These are phyloP conservation scores for Penicillium sp. DNA, from an alignment of 2,329 filamentous ascomycete species.

Conservation along the genomic window DNA sequence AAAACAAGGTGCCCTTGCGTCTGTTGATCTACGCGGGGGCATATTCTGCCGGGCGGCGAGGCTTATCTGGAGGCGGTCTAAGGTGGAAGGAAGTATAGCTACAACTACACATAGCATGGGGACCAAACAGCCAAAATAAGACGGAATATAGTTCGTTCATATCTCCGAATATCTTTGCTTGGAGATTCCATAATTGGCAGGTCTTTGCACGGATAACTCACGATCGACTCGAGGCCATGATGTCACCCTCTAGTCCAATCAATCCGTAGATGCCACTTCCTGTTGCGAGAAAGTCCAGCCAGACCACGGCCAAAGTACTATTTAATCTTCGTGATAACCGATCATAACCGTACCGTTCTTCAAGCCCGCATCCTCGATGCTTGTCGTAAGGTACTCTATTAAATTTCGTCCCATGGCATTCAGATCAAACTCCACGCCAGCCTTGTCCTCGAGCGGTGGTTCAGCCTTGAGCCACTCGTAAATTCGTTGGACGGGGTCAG, in stretches of 20 bases:
- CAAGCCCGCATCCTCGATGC: conserved; percentile 74
- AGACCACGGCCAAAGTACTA: neutral
- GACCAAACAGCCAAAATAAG: neutral
- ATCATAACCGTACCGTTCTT: conserved; percentile 96
- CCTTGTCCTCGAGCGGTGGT: conserved; percentile 73
- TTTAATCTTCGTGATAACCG: conserved; percentile 67
- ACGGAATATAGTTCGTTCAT: neutral
- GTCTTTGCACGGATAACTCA: neutral
- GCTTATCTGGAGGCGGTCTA: conserved; percentile 15
- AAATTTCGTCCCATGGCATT: conserved; percentile 84
- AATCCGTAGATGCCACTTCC: neutral
- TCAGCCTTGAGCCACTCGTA: conserved; percentile 94
- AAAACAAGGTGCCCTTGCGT: conserved; percentile 22
- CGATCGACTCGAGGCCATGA: neutral
- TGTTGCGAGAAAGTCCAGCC: neutral
- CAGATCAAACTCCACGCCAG: conserved; percentile 76
- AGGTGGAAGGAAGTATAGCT: neutral
- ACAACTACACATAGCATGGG: neutral
- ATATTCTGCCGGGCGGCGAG: conserved; percentile 31
- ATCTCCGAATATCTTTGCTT: neutral
- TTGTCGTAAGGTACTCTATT: conserved; percentile 67
- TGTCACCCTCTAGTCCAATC: neutral
- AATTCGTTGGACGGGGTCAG: conserved; percentile 73
- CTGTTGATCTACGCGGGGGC: conserved; percentile 30
- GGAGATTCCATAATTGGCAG: neutral